Conservation (phyloP, 257 asterid species). For the Przewalskia tangutica region DNA sequence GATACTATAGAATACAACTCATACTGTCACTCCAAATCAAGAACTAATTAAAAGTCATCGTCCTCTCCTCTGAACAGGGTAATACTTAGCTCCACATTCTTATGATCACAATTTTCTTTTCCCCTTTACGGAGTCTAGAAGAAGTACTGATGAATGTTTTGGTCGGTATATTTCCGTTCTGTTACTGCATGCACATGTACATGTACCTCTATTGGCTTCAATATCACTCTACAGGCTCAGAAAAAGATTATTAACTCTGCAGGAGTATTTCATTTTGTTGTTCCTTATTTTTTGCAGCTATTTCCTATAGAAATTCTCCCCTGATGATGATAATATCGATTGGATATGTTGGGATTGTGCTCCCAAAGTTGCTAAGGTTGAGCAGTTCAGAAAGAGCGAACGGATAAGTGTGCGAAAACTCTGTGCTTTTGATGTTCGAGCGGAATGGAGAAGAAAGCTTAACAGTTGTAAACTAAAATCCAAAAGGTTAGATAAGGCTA, state of each 20-base stretch:
- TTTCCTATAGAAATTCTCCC: neutral
- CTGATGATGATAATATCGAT: neutral
- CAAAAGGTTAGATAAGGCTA: neutral
- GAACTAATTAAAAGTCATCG: neutral
- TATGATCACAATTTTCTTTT: neutral
- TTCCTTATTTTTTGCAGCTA: neutral
- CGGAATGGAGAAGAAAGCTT: neutral
- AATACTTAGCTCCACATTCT: neutral
- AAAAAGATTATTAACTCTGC: neutral
- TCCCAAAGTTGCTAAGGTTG: neutral
- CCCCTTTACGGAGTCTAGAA: neutral
- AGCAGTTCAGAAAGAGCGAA: neutral
- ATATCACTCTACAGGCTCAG: neutral
- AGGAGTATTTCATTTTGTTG: neutral
- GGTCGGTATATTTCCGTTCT: neutral
- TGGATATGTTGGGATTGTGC: constrained; percentile 2
- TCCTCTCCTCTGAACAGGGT: neutral
- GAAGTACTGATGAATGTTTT: neutral
- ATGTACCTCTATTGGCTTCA: neutral
- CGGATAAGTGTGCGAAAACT: neutral
- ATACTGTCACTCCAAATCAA: no score
- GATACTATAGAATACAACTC: neutral
- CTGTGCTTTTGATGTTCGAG: neutral
- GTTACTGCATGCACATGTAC: neutral
- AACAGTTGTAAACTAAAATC: neutral